These are phyloP conservation scores for Lagenidium sp. DNA, from an alignment of 352 stramenopile species.

Conservation along the genomic window DNA sequence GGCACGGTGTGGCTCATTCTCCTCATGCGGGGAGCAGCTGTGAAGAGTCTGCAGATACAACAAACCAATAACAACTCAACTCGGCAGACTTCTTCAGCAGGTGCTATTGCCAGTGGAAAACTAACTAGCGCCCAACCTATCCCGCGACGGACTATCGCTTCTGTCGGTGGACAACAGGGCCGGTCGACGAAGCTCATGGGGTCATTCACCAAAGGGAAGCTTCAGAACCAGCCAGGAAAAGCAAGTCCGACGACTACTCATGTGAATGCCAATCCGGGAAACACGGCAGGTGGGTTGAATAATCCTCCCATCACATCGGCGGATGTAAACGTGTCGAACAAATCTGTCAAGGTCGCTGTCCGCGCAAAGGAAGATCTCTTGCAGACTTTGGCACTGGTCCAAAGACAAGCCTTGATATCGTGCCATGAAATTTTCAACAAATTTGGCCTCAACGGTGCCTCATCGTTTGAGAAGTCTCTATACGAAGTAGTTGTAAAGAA, in stretches of 20 bases:
- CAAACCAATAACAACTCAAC: constrained; percentile 42
- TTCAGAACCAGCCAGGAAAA: not conserved
- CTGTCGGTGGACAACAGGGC: constrained; percentile 11
- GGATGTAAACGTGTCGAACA: constrained; percentile 19
- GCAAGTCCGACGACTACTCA: not conserved
- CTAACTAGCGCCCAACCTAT: constrained; percentile 38
- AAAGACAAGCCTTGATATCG: constrained; percentile 57
- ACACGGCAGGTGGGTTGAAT: not conserved
- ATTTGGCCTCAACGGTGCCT: constrained; percentile 50
- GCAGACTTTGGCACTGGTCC: constrained; percentile 65
- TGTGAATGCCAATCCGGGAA: not conserved
- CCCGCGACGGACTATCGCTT: constrained; percentile 29
- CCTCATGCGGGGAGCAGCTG: constrained; percentile 62
- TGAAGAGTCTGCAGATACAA: constrained; percentile 84
- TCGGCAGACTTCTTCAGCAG: too few relatives aligned
- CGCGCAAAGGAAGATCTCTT: constrained; percentile 77
- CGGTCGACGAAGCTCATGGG: too few relatives aligned
- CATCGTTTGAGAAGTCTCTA: constrained; percentile 67
- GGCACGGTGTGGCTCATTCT: constrained; percentile 69
- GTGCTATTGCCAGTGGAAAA: constrained; percentile 12
- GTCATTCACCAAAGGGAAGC: not conserved
- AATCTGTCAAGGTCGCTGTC: constrained; percentile 56
- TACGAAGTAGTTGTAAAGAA: constrained; percentile 79
- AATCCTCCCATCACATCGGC: too few relatives aligned
- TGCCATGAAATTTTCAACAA: constrained; percentile 68